These are phyloP conservation scores for Meira nashicola DNA, from an alignment of 1,284 basidiomycete species.

Conservation along the genomic window DNA sequence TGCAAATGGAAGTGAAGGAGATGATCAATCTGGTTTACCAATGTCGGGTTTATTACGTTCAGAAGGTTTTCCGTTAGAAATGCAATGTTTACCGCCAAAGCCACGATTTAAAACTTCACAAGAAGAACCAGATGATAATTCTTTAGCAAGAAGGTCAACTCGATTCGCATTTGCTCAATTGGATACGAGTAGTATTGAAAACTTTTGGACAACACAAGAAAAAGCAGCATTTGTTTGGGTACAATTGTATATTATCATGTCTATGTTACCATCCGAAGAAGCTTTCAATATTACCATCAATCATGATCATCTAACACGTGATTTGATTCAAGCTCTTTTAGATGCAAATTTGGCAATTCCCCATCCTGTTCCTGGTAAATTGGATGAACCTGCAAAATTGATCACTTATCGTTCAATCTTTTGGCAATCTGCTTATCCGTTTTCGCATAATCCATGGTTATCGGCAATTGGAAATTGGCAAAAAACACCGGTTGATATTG, in stretches of 20 bases:
- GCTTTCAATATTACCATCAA: constrained; percentile 11
- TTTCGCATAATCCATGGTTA: constrained; percentile 14
- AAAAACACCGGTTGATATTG: constrained; percentile 19
- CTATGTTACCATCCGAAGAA: constrained; percentile 42
- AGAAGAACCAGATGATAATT: constrained; percentile 44
- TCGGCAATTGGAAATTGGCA: background rate
- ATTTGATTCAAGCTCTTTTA: constrained; percentile 16
- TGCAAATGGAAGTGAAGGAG: background rate
- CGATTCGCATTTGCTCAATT: constrained; percentile 20
- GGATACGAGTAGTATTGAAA: background rate
- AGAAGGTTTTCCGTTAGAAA: background rate
- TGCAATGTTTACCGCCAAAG: constrained; percentile 16
- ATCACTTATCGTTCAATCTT: constrained; percentile 36
- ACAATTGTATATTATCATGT: constrained; percentile 25
- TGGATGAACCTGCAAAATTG: constrained; percentile 7
- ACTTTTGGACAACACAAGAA: background rate
- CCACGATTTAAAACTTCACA: constrained; percentile 26
- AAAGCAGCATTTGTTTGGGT: constrained; percentile 23
- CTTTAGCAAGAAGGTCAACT: constrained; percentile 23
- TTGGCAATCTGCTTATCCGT: constrained; percentile 36
- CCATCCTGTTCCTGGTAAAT: constrained; percentile 16
- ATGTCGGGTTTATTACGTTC: background rate
- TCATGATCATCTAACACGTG: background rate
- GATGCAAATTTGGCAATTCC: constrained; percentile 22
- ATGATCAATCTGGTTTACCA: background rate